Evolutionary conservation across 2,329 filamentous ascomycete genomes (phyloP), one percentile per base, ranked within the genome.

Genomic region (Ploettnerulaceae sp.): DNA sequence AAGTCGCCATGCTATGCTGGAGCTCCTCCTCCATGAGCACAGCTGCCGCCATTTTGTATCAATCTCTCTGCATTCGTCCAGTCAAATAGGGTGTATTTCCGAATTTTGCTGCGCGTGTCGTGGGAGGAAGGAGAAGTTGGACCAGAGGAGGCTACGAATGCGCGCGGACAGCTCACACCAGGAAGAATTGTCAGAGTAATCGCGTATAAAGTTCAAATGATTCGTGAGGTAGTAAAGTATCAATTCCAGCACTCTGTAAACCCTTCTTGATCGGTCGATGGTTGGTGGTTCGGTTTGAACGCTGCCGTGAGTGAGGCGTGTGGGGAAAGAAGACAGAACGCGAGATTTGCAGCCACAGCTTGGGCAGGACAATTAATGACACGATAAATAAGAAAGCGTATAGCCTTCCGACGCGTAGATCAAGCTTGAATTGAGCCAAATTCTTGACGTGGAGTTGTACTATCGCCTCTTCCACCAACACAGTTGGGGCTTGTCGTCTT

Each of bases 381-480:
- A 55, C 48, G 43, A 51, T 48, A 46, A 35, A 56, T 52, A 29
- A 40, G 29, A 41, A 51, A 54, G 50, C 31, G 48, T 52, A 45
- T 35, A 39, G 47, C 17, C 46, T 58, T 62, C 52, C 54, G 60
- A 62, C 61, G 60, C 61, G 61, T 64, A 54, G 47, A 60, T 56
- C 41, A 54, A 61, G 55, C 51, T 60, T 57, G 44, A 55, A 54
- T 56, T 44, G 45, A 47, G 43, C 48, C 29, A 40, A 57, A 56
- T 59, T 54, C 40, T 36, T 45, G 39, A 51, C 39, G 53, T 59
- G 58, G 42, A 49, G 54, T 57, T 58, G 53, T 52, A 48, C 51
- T 58, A 56, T 53, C 51, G 51, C 48, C 22, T 54, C 45, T 31
- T 15, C 42, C 35, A 35, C 14, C 25, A 38, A n/a, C 24, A 38